These are phyloP conservation scores for Coniochaeta sp. DNA, from an alignment of 2,329 filamentous ascomycete genomes.

Conservation along the genomic window DNA sequence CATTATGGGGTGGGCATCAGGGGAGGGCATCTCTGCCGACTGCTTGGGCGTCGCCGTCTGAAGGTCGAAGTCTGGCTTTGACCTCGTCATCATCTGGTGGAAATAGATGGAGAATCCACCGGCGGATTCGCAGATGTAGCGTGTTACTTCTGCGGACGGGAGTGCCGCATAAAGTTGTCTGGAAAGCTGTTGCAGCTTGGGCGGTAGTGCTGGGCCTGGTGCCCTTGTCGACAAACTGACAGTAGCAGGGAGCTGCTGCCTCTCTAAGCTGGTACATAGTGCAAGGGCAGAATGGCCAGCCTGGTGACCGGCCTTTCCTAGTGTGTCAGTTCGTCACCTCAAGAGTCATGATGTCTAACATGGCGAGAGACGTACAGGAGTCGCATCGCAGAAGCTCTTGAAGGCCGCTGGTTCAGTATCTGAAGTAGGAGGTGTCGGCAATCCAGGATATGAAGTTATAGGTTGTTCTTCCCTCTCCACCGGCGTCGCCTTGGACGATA, in stretches of 20 bases:
- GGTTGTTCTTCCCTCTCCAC: background rate
- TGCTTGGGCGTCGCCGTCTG: constrained; percentile 6
- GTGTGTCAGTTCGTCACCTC: background rate
- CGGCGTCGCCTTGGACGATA: background rate
- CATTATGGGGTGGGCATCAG: constrained; percentile 20
- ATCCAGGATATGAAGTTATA: background rate
- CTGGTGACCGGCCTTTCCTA: background rate
- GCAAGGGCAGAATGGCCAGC: too few relatives aligned
- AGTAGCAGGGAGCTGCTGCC: too few relatives aligned
- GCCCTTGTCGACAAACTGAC: background rate
- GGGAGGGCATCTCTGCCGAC: constrained; percentile 23
- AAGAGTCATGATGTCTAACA: background rate
- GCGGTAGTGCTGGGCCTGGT: background rate
- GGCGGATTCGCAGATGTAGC: constrained; percentile 7
- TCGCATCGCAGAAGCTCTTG: background rate
- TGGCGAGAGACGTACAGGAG: background rate
- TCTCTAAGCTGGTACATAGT: constrained; percentile 5
- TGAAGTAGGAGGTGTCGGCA: background rate
- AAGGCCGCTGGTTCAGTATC: background rate
- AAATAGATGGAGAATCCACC: constrained; percentile 11
- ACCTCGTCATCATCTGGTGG: constrained; percentile 19
- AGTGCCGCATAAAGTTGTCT: constrained; percentile 10
- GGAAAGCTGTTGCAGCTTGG: background rate
- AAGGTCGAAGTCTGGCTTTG: constrained; percentile 10
- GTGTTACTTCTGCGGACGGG: constrained; percentile 12